phyloP scores from a whole-genome alignment of 352 stramenopile species.

The Pythium phragmiticola region DNA sequence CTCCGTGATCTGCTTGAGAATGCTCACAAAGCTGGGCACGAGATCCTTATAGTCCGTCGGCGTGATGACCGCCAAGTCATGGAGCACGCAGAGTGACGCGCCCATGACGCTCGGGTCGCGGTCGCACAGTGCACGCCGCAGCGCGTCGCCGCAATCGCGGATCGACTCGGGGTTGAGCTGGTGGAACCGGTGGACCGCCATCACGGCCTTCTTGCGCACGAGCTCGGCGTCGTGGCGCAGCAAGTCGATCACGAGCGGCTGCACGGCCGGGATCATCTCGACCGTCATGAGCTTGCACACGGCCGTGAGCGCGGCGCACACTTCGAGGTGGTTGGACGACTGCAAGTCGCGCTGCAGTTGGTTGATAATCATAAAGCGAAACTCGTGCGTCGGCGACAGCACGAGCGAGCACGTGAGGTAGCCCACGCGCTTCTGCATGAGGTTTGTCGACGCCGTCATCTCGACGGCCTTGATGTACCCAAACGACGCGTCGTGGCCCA shows the following conservation, averaged over 20 bases:
- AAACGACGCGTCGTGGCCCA: conserved; percentile 99
- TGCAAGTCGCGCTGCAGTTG: conserved; percentile 96
- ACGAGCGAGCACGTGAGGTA: conserved; percentile 95
- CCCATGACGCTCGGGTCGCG: conserved; percentile 99
- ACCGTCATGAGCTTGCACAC: conserved; percentile 96
- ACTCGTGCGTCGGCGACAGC: conserved; percentile 98
- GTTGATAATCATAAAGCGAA: conserved; percentile 99
- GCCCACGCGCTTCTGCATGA: conserved; percentile 98
- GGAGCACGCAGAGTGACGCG: conserved; percentile 90
- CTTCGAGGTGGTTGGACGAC: conserved; percentile 92
- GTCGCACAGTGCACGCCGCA: conserved; percentile 97
- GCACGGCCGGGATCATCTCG: conserved; percentile 98
- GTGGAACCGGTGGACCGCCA: conserved; percentile 98
- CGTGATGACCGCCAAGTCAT: conserved; percentile 91
- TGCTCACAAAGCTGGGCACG: conserved; percentile 97
- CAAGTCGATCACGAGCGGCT: conserved; percentile 94
- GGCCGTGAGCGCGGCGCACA: conserved; percentile 94
- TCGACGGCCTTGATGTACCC: conserved; percentile 99
- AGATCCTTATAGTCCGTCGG: conserved; percentile 97
- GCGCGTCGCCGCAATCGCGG: conserved; percentile 87
- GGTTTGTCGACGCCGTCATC: conserved; percentile 95
- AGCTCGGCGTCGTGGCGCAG: conserved; percentile 95
- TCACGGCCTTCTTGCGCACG: conserved; percentile 99
- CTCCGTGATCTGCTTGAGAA: conserved; percentile 99
- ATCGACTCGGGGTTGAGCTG: conserved; percentile 95